A percentile compares a stretch with the other conserved stretches of the same genome.
phyloP scores from a whole-genome alignment of 2,329 filamentous ascomycete genomes.

The Trichoderma citrinoviride region DNA sequence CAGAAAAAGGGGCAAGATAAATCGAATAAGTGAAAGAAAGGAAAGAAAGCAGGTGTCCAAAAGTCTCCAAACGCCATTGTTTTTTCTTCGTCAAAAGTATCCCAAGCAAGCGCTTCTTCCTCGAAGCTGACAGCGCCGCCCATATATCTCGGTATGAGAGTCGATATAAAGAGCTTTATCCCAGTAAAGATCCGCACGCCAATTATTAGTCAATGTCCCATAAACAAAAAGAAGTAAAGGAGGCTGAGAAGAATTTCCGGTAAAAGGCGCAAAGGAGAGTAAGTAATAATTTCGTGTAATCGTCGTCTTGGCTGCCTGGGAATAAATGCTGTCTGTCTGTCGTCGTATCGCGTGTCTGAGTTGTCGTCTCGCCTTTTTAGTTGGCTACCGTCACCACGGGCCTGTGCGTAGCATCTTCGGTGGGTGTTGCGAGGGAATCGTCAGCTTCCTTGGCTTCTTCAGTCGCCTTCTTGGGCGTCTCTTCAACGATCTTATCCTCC shows the following conservation, averaged over 20 bases:
- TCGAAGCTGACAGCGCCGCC: constrained; percentile 17
- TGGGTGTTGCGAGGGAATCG: constrained; percentile 4
- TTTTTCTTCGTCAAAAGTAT: constrained; percentile 4
- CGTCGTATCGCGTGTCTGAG: constrained; percentile 22
- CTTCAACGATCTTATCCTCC: constrained; percentile 34
- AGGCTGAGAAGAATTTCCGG: background rate
- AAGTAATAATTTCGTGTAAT: constrained; percentile 3
- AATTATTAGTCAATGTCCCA: constrained; percentile 18
- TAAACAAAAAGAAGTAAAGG: background rate
- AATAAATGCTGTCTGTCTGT: constrained; percentile 21
- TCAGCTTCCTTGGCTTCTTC: constrained; percentile 25
- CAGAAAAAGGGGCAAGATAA: background rate
- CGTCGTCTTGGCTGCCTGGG: constrained; percentile 11
- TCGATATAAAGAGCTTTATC: constrained; percentile 16
- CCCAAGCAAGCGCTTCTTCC: constrained; percentile 10
- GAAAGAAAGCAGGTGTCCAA: background rate
- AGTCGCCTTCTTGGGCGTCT: constrained; percentile 32
- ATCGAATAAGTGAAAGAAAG: background rate
- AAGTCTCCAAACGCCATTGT: constrained; percentile 21
- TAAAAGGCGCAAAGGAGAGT: background rate
- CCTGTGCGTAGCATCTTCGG: background rate
- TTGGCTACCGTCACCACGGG: constrained; percentile 3
- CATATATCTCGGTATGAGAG: constrained; percentile 3
- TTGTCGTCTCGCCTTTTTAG: constrained; percentile 12
- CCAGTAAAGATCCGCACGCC: constrained; percentile 21